Evolutionary conservation across 176 grass and related monocot genomes (phyloP), one percentile per base, ranked within the genome.

Genomic region (Metroxylon sagu): DNA sequence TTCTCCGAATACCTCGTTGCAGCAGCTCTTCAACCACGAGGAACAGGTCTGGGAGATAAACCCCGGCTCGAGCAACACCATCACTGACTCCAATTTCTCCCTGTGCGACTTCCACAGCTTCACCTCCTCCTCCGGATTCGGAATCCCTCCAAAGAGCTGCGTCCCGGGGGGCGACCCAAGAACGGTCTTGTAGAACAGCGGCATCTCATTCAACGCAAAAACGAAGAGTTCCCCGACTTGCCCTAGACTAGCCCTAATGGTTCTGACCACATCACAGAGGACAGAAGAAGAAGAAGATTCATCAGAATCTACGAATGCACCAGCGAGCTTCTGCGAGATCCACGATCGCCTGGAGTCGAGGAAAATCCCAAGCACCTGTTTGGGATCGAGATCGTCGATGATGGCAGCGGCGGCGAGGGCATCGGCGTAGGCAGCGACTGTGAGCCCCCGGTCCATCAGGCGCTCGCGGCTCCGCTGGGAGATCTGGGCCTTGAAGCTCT

Each of bases 71-170:
- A 98, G 79, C 53, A 89, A 49, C 48, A 83, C 74, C 82, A 92
- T 98, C 21, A 75, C 81, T 28, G 94, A 80, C 69, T 98, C 94
- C 48, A 98, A 79, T 56, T 72, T 77, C 72, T 98, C 82, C 84
- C 85, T 80, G 67, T 89, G 94, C 35, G 76, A 73, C 64, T 85
- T 92, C 94, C 94, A 98, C 30, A 86, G 59, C 53, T 27, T 55
- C 2, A 82, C 82, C 72, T 98, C 94, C 29, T 85, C 85, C 53
- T 93, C 88, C 25, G 94, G 94, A 74, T 98, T 83, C 2, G 88
- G 88, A 64, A 98, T 85, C 48, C 84, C 94, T 19, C 94, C 94
- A 35, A 93, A 98, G 21, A 92, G 62, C 68, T 98, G 94, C 0
- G 89, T 70, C 48, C 84, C 88, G 49, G 88, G 88, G 6, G 88